Conservation (phyloP, 1,139 yeast genomes). For the Yamadazyma atlantica region DNA sequence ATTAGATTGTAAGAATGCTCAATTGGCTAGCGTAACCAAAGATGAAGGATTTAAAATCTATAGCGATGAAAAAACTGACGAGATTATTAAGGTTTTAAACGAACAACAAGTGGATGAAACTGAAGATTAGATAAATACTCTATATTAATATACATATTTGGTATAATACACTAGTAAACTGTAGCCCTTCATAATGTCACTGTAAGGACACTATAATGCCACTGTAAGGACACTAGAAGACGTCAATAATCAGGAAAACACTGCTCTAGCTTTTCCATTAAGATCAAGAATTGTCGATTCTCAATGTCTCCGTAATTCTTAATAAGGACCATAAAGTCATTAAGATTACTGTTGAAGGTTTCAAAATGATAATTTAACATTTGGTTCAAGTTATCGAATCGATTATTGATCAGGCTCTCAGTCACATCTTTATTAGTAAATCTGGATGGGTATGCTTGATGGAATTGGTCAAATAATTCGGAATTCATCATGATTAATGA, state of each 20-base stretch:
- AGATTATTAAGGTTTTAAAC: conserved; percentile 71
- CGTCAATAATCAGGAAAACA: conserved; percentile 30
- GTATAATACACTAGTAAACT: too few species aligned
- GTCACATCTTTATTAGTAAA: conserved; percentile 40
- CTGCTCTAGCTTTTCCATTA: conserved; percentile 54
- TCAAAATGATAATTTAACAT: conserved; percentile 53
- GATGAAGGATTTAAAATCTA: conserved; percentile 88
- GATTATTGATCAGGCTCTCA: conserved; percentile 34
- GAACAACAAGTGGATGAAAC: conserved; percentile 56
- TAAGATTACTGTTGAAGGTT: conserved; percentile 53
- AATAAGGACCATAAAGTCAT: conserved; percentile 54
- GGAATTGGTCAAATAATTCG: conserved; percentile 40
- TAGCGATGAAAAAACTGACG: conserved; percentile 79
- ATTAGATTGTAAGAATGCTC: conserved; percentile 92
- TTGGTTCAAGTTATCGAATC: conserved; percentile 47
- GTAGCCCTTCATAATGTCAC: too few species aligned
- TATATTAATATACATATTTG: conserved; percentile 7
- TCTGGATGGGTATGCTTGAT: conserved; percentile 38
- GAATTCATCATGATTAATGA: conserved; percentile 54
- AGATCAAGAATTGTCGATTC: conserved; percentile 52
- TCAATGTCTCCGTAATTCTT: conserved; percentile 64
- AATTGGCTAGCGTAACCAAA: conserved; percentile 87
- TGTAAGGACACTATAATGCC: too few species aligned
- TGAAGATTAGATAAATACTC: conserved; percentile 7
- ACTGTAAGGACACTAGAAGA: too few species aligned